These are phyloP conservation scores for Fusarium lyarnte DNA, from an alignment of 2,329 filamentous ascomycete genomes.

Conservation along the genomic window DNA sequence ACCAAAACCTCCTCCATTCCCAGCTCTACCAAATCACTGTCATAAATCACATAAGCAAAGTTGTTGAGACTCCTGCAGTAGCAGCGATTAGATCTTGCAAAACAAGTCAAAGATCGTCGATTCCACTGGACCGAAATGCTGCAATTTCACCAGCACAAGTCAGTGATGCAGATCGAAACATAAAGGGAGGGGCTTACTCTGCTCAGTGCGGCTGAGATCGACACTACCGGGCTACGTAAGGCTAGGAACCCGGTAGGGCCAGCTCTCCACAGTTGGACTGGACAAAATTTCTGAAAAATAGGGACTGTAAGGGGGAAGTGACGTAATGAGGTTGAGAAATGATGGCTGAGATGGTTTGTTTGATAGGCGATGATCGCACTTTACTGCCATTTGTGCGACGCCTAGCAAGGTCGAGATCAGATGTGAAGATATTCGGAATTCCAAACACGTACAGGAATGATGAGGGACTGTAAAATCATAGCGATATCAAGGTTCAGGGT, in stretches of 20 bases:
- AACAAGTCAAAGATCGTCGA: not conserved
- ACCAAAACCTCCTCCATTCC: not conserved
- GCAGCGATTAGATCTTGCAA: not conserved
- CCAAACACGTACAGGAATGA: too few species aligned
- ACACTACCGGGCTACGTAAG: not conserved
- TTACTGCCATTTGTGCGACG: not conserved
- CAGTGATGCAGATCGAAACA: not conserved
- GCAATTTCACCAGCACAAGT: not conserved
- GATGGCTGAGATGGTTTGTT: not conserved
- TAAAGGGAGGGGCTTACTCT: not conserved
- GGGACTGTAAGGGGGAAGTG: not conserved
- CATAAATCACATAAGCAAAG: not conserved
- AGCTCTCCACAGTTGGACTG: not conserved
- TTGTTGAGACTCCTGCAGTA: not conserved
- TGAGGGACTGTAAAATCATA: not conserved
- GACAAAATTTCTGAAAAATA: not conserved
- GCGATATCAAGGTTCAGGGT: rapidly evolving
- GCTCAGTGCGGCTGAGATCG: not conserved
- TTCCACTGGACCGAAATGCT: not conserved
- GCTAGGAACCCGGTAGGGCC: not conserved
- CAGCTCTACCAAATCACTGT: not conserved
- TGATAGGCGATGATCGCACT: not conserved
- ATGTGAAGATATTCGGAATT: not conserved
- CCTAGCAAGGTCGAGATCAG: too few species aligned
- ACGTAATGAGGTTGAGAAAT: not conserved